Evolutionary conservation across 305 asterid species (phyloP).

Genomic region (Plantago coronopus): DNA sequence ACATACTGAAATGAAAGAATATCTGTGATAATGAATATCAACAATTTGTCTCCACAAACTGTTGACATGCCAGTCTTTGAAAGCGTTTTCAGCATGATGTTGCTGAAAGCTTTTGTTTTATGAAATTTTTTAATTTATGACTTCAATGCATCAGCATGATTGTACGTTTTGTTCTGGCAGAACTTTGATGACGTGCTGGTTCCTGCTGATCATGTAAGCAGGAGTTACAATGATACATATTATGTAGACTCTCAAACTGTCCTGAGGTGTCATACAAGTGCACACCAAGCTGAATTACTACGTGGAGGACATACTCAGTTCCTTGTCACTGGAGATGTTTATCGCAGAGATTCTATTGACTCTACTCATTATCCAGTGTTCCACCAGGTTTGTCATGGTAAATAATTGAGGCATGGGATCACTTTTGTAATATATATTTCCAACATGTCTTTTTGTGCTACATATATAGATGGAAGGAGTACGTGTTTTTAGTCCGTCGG

Average conservation of each 20-base stretch:
- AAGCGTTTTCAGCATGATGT: no score
- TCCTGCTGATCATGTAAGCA: slow-evolving; percentile 92
- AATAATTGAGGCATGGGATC: slow-evolving; percentile 8
- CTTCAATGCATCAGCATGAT: not conserved
- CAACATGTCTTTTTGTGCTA: slow-evolving; percentile 20
- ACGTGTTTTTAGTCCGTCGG: slow-evolving; percentile 64
- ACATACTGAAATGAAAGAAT: no score
- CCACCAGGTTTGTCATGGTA: slow-evolving; percentile 66
- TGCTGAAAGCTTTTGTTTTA: not conserved
- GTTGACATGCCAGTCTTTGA: not conserved
- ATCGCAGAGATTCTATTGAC: slow-evolving; percentile 90
- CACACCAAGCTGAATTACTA: slow-evolving; percentile 91
- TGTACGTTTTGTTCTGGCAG: slow-evolving; percentile 43
- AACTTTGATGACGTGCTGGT: slow-evolving; percentile 97
- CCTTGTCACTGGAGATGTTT: slow-evolving; percentile 93
- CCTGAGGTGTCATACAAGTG: slow-evolving; percentile 94
- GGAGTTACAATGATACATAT: slow-evolving; percentile 96
- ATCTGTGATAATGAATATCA: not conserved
- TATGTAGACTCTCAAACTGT: slow-evolving; percentile 89
- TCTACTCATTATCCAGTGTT: slow-evolving; percentile 94
- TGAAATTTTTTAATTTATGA: not conserved
- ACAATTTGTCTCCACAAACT: not conserved
- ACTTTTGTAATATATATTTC: slow-evolving; percentile 10
- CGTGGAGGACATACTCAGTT: slow-evolving; percentile 69
- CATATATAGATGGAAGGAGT: slow-evolving; percentile 88